Evolutionary conservation across 2,329 filamentous ascomycete genomes (phyloP).

Genomic region (Lachnellula hyalina): DNA sequence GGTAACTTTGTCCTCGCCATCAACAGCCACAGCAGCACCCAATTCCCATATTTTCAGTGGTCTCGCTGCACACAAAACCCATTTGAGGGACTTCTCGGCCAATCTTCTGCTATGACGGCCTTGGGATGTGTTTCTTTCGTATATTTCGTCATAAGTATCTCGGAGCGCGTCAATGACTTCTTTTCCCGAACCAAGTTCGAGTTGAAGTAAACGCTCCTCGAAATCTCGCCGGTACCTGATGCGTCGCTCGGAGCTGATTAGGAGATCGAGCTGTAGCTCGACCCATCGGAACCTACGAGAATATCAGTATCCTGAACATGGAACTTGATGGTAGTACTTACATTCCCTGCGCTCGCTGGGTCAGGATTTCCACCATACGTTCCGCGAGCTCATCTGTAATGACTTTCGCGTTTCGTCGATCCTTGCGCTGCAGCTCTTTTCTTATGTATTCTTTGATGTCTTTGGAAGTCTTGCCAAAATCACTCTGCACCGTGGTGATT

Average conservation of each 20-base stretch:
- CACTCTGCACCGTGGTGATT: slow-evolving; percentile 1
- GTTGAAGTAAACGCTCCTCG: slow-evolving; percentile 4
- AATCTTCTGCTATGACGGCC: slow-evolving; percentile 7
- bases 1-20: slow-evolving; percentile 5
- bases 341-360: slow-evolving; percentile 11
- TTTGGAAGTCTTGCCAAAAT: slow-evolving; percentile 5
- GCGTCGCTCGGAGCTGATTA: slow-evolving; percentile 9
- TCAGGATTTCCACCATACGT: slow-evolving; percentile 6
- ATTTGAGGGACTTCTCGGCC: slow-evolving; percentile 10
- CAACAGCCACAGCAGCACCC: slow-evolving; percentile 7
- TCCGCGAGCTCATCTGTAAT: slow-evolving; percentile 6
- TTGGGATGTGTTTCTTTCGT: slow-evolving; percentile 8
- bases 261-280: slow-evolving; percentile 9
- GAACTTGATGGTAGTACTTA: background rate
- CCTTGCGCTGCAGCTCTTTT: slow-evolving; percentile 1
- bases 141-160: slow-evolving; percentile 12
- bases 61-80: slow-evolving; percentile 11
- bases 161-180: slow-evolving; percentile 11
- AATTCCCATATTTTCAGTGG: slow-evolving; percentile 13
- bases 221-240: slow-evolving; percentile 11
- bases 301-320: too few relatives aligned
- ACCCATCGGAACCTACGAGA: slow-evolving; percentile 5
- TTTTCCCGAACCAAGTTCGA: slow-evolving; percentile 9
- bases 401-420: slow-evolving; percentile 2
- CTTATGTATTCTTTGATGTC: slow-evolving; percentile 5